Percentiles rank a stretch among this genome's conserved stretches.
Evolutionary conservation across 164 flowering plant species (phyloP).

Genomic region (Macadamia integrifolia): DNA sequence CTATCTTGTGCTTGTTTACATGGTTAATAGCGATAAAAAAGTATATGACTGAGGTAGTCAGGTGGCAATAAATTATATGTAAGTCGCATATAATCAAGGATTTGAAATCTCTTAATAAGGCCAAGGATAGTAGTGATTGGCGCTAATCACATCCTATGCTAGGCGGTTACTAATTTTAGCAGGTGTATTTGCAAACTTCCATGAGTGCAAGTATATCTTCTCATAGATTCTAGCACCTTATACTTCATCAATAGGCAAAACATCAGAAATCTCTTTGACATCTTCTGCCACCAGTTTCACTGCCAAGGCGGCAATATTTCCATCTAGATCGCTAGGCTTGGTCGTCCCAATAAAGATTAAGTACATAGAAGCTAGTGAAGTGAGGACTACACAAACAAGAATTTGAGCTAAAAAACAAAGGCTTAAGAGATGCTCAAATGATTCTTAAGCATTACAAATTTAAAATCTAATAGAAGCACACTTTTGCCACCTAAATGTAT

Average conservation of each 20-base stretch:
- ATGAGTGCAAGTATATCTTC: background rate
- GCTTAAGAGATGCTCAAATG: no score
- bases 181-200: conserved; percentile 7
- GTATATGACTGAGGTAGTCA: no score
- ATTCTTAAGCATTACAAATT: no score
- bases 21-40: no score
- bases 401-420: no score
- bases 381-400: no score
- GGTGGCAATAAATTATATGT: no score
- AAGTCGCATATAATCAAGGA: no score
- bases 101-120: no score
- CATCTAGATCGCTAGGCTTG: conserved; percentile 19
- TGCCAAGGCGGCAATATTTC: conserved; percentile 15
- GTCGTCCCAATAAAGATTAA: conserved; percentile 20
- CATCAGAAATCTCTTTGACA: conserved; percentile 19
- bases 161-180: background rate
- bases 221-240: conserved; percentile 4
- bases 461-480: no score
- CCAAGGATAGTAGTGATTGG: background rate
- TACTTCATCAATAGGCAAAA: conserved; percentile 18
- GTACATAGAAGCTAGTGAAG: background rate
- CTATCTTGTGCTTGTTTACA: no score
- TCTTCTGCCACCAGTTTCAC: conserved; percentile 24
- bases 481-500: no score
- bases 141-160: background rate